A percentile compares a stretch with the other conserved stretches of the same genome.
Conservation (phyloP, 768 basidiomycete species). For the Tylopilus rubrobrunneus region DNA sequence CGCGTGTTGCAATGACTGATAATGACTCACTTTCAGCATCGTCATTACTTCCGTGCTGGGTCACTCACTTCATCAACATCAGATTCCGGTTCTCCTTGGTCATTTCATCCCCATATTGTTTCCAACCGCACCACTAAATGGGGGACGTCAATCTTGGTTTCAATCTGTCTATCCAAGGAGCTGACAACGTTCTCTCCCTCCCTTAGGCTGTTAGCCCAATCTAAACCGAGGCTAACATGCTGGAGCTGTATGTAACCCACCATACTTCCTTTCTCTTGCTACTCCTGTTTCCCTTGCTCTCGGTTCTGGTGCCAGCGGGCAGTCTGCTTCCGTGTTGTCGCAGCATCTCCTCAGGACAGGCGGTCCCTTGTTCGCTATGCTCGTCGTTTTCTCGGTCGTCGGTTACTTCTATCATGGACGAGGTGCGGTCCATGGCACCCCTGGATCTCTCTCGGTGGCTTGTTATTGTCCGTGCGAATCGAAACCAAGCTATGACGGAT, state of each 20-base stretch:
- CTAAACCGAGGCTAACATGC: slow-evolving; percentile 6
- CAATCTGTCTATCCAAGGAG: neutral
- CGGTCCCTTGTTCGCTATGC: slow-evolving; percentile 10
- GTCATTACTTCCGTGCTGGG: no score
- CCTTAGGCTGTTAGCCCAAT: slow-evolving; percentile 5
- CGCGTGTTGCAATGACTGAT: no score
- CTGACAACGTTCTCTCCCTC: slow-evolving; percentile 1
- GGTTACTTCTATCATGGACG: slow-evolving; percentile 16
- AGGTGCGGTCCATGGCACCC: neutral
- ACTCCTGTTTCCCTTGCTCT: neutral
- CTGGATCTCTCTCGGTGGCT: slow-evolving; percentile 2
- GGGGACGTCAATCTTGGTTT: neutral
- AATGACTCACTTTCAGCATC: no score
- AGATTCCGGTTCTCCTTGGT: no score
- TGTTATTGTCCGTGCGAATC: slow-evolving; percentile 11
- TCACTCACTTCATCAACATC: no score
- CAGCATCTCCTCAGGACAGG: slow-evolving; percentile 9
- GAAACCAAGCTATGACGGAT: neutral
- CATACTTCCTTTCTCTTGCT: neutral
- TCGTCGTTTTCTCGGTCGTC: slow-evolving; percentile 11
- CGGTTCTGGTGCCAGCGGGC: neutral
- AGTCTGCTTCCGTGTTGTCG: neutral
- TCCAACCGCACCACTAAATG: neutral
- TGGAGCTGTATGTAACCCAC: neutral
- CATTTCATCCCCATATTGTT: no score